phyloP scores from a whole-genome alignment of 345 rosid species.

The Rhodomyrtus tomentosa region DNA sequence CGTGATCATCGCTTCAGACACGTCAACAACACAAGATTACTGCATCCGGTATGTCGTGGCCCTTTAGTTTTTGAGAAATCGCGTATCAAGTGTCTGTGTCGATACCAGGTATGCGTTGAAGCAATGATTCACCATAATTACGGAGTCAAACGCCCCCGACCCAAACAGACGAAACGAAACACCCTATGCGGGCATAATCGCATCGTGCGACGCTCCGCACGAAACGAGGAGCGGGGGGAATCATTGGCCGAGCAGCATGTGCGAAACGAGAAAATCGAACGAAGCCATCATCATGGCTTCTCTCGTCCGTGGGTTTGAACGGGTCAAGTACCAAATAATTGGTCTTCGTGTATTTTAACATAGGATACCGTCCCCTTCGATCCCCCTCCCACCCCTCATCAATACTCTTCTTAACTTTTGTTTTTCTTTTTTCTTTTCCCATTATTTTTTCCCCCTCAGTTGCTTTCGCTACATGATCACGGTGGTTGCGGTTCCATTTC shows the following conservation, averaged over 20 bases:
- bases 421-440: not conserved
- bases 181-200: not conserved
- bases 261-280: not conserved
- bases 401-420: not conserved
- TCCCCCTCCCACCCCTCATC: not conserved
- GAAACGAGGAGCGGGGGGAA: not conserved
- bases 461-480: not conserved
- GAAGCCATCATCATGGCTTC: too few relatives aligned
- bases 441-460: too few relatives aligned
- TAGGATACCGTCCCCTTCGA: not conserved
- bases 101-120: too few relatives aligned
- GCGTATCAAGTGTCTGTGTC: too few relatives aligned
- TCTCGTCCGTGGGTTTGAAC: not conserved
- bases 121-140: not conserved
- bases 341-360: not conserved
- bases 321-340: constrained; percentile 10
- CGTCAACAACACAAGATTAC: too few relatives aligned
- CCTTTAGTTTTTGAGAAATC: too few relatives aligned
- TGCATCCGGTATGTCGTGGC: too few relatives aligned
- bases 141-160: not conserved
- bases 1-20: too few relatives aligned
- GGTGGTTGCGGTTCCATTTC: not conserved
- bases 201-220: not conserved
- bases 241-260: not conserved
- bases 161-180: not conserved